Evolutionary conservation across 352 stramenopile species (phyloP).

Genomic region (Sclerospora graminicola): DNA sequence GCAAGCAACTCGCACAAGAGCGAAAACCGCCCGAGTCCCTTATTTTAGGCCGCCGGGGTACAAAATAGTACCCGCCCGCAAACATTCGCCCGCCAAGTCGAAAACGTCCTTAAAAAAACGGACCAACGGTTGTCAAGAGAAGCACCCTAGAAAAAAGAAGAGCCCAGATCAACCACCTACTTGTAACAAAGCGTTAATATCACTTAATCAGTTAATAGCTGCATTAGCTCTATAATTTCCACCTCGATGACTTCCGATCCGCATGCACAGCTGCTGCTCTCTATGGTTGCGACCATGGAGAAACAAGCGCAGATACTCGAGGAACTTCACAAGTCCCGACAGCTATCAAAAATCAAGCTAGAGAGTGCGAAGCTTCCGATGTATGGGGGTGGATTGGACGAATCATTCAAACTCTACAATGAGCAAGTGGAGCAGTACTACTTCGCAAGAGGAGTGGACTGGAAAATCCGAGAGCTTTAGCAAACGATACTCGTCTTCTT

Average conservation of each 20-base stretch:
- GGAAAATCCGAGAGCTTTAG: constrained; percentile 2
- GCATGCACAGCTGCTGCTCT: neutral
- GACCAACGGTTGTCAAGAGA: neutral
- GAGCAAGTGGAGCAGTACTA: constrained; percentile 8
- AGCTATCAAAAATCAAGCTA: neutral
- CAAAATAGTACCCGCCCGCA: too few species aligned
- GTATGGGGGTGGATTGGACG: neutral
- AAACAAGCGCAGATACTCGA: neutral
- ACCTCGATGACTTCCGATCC: neutral
- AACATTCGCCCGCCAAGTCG: constrained; percentile 1
- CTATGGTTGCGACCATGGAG: constrained; percentile 1
- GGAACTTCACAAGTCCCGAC: neutral
- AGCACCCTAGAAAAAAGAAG: too few species aligned
- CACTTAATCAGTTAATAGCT: neutral
- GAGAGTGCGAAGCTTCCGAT: neutral
- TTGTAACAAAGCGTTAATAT: constrained; percentile 1
- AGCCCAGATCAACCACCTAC: too few species aligned
- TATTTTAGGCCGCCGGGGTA: too few species aligned
- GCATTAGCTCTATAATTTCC: neutral
- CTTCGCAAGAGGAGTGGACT: constrained; percentile 6
- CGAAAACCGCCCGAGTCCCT: too few species aligned
- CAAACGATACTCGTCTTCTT: neutral
- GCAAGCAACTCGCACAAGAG: too few species aligned
- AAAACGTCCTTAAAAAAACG: neutral
- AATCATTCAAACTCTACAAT: constrained; percentile 1